These are phyloP conservation scores for Epipyxis sp. DNA, from an alignment of 108 stramenopile genomes.

Conservation along the genomic window DNA sequence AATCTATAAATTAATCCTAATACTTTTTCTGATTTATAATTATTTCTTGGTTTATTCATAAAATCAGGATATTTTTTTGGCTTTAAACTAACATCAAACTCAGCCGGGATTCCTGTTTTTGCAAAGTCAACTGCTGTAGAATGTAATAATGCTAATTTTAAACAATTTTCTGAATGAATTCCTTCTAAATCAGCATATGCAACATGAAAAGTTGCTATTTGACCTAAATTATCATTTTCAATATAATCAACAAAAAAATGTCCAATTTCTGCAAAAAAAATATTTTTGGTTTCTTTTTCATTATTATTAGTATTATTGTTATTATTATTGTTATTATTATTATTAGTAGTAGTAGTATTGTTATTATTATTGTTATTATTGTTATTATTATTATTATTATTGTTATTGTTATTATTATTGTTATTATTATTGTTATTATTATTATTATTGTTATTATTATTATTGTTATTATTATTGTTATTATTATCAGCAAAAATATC, in stretches of 20 bases:
- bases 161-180: not conserved
- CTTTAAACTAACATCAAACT: not conserved
- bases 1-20: not conserved
- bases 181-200: not conserved
- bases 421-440: too few species aligned
- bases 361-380: too few species aligned
- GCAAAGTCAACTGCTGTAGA: not conserved
- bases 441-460: too few species aligned
- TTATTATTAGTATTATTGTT: too few species aligned
- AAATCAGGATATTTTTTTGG: not conserved
- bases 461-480: too few species aligned
- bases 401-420: too few species aligned
- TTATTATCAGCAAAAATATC: not conserved
- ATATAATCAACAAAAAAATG: not conserved
- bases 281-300: too few species aligned
- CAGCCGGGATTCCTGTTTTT: not conserved
- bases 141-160: not conserved
- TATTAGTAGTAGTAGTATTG: too few species aligned
- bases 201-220: not conserved
- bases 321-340: too few species aligned
- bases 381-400: too few species aligned
- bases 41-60: not conserved
- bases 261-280: too few species aligned
- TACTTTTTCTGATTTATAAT: not conserved
- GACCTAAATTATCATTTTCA: not conserved